Evolutionary conservation across 768 basidiomycete genomes (phyloP).

Genomic region (Leccinum longicurvipes): DNA sequence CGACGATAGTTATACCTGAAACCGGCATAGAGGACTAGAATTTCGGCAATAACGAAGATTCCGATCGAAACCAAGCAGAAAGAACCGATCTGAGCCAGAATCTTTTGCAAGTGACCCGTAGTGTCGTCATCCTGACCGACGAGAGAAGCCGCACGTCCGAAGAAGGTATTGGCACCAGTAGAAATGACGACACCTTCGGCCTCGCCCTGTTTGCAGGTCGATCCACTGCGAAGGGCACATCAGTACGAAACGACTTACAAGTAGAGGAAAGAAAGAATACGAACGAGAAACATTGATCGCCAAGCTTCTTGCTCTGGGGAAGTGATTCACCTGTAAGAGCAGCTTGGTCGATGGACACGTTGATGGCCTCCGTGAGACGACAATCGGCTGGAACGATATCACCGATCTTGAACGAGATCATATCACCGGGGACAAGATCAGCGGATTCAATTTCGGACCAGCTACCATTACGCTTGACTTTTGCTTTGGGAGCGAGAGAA

Average conservation of each 20-base stretch:
- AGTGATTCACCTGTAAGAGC: slow-evolving; percentile 97
- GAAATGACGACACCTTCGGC: slow-evolving; percentile 99
- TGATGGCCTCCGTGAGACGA: slow-evolving; percentile 94
- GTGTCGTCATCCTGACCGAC: slow-evolving; percentile 98
- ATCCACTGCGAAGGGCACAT: slow-evolving; percentile 54
- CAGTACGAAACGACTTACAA: not conserved
- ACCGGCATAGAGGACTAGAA: slow-evolving; percentile 88
- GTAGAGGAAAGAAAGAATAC: slow-evolving; percentile 29
- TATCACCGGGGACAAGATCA: slow-evolving; percentile 90
- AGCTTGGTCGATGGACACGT: slow-evolving; percentile 98
- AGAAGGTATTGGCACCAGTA: slow-evolving; percentile 97
- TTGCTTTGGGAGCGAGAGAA: slow-evolving; percentile 96
- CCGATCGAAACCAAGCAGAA: slow-evolving; percentile 98
- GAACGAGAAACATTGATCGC: slow-evolving; percentile 97
- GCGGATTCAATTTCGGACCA: slow-evolving; percentile 94
- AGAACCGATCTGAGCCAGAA: slow-evolving; percentile 95
- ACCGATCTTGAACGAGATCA: slow-evolving; percentile 98
- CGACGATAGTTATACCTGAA: slow-evolving; percentile 90
- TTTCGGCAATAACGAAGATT: slow-evolving; percentile 92
- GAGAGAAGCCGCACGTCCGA: slow-evolving; percentile 96
- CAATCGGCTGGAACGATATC: slow-evolving; percentile 98
- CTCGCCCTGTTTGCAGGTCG: slow-evolving; percentile 98
- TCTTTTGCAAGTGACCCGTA: slow-evolving; percentile 97
- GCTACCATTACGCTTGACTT: slow-evolving; percentile 78
- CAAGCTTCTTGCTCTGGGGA: slow-evolving; percentile 86